These are phyloP conservation scores for Xylaria sp. DNA, from an alignment of 2,329 filamentous ascomycete genomes.

Conservation along the genomic window DNA sequence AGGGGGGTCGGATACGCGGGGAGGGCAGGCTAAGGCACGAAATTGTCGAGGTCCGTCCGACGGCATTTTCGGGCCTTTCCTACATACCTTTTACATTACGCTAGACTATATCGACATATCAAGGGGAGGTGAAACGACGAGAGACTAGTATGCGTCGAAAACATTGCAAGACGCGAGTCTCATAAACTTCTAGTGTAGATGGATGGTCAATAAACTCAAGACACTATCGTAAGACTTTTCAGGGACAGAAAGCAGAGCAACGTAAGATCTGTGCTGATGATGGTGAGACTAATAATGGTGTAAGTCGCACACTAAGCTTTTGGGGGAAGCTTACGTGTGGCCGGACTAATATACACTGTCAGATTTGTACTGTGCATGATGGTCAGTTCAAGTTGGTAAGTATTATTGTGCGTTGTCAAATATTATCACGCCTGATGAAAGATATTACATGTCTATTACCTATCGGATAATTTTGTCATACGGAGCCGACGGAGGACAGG, in stretches of 20 bases:
- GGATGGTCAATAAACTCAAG: conserved; percentile 6
- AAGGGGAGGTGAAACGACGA: conserved; percentile 3
- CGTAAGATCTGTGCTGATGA: conserved; percentile 18
- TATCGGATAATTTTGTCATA: conserved; percentile 5
- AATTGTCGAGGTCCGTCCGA: conserved; percentile 4
- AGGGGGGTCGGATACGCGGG: conserved; percentile 24
- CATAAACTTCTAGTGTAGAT: neutral
- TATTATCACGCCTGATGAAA: neutral
- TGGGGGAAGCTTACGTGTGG: conserved; percentile 2
- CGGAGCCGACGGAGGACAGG: neutral
- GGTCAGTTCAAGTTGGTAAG: too few species aligned
- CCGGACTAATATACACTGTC: neutral
- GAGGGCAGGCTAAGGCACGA: conserved; percentile 3
- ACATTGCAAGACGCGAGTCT: neutral
- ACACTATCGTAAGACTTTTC: conserved; percentile 9
- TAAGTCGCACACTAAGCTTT: conserved; percentile 4
- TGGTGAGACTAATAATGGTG: conserved; percentile 8
- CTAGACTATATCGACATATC: neutral
- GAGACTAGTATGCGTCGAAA: neutral
- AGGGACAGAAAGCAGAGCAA: neutral
- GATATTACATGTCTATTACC: neutral
- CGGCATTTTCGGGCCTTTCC: conserved; percentile 29
- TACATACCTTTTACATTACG: neutral
- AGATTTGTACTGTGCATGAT: neutral
- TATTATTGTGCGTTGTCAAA: neutral